Percentiles rank a stretch among this genome's conserved stretches.
phyloP scores from a whole-genome alignment of 2,329 filamentous ascomycete genomes.

The Sclerotinia glacialis region DNA sequence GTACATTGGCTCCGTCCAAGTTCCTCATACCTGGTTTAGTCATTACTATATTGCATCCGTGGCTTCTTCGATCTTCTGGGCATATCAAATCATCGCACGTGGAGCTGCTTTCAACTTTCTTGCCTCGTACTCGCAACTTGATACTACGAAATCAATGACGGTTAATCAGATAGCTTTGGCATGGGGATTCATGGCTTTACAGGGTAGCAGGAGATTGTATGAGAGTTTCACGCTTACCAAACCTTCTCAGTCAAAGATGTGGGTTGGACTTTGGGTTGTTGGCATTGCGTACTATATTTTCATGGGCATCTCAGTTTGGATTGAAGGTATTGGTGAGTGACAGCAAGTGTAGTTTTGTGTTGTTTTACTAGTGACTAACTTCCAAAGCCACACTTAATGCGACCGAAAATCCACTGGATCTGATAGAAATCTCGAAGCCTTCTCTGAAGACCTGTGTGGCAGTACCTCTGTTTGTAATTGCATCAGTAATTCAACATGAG shows the following conservation, averaged over 20 bases:
- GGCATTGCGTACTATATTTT: conserved; percentile 74
- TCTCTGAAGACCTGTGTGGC: conserved; percentile 53
- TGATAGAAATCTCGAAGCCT: conserved; percentile 34
- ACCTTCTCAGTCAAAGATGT: conserved; percentile 72
- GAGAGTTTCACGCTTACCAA: conserved; percentile 68
- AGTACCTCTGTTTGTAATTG: conserved; percentile 63
- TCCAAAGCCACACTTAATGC: conserved; percentile 30
- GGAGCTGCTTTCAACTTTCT: conserved; percentile 55
- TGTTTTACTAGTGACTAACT: conserved; percentile 27
- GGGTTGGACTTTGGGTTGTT: conserved; percentile 76
- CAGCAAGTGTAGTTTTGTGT: neutral
- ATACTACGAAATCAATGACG: conserved; percentile 48
- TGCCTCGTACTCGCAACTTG: conserved; percentile 38
- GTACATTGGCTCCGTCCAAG: conserved; percentile 41
- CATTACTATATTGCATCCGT: conserved; percentile 82
- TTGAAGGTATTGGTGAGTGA: conserved; percentile 70
- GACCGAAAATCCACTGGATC: conserved; percentile 6
- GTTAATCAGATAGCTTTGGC: conserved; percentile 60
- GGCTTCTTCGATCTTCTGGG: conserved; percentile 71
- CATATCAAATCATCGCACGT: conserved; percentile 54
- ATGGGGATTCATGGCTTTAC: conserved; percentile 72
- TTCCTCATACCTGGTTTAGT: conserved; percentile 86
- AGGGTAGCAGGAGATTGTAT: conserved; percentile 71
- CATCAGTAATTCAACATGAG: conserved; percentile 70
- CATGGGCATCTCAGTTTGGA: conserved; percentile 75